A percentile compares a stretch with the other conserved stretches of the same genome.
Conservation (phyloP, 306 rosid species). For the Sophora flavescens region DNA sequence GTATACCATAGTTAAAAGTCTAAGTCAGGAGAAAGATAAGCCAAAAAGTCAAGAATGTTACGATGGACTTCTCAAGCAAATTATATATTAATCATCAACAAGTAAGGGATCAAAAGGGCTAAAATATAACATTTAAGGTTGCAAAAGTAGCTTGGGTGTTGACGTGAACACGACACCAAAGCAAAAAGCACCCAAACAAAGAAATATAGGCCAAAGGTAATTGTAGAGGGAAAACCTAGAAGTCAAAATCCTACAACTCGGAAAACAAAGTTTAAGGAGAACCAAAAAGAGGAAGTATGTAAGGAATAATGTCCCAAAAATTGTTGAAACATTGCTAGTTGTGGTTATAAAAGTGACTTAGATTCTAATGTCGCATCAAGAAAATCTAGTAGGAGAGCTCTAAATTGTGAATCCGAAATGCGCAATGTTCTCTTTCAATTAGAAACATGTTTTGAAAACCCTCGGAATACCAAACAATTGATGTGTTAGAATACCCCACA, state of each 20-base stretch:
- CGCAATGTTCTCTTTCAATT: slow-evolving; percentile 46
- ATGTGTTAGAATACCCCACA: too few relatives aligned
- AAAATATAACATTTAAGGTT: slow-evolving; percentile 50
- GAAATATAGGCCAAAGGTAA: slow-evolving; percentile 96
- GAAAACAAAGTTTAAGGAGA: slow-evolving; percentile 52
- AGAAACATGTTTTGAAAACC: slow-evolving; percentile 44
- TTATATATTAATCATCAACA: slow-evolving; percentile 67
- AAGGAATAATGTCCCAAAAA: slow-evolving; percentile 56
- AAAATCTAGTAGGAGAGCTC: slow-evolving; percentile 69
- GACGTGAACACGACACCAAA: slow-evolving; percentile 80
- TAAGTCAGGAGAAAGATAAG: slow-evolving; percentile 57
- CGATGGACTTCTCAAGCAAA: slow-evolving; percentile 65
- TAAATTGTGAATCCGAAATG: slow-evolving; percentile 65
- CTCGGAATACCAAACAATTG: slow-evolving; percentile 36
- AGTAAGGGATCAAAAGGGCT: slow-evolving; percentile 45
- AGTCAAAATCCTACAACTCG: slow-evolving; percentile 55
- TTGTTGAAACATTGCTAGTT: slow-evolving; percentile 53
- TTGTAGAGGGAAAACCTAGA: slow-evolving; percentile 71
- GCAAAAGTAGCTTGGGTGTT: slow-evolving; percentile 50
- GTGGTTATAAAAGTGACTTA: slow-evolving; percentile 44
- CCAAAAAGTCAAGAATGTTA: slow-evolving; percentile 55
- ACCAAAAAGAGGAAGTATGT: slow-evolving; percentile 57
- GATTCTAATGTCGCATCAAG: slow-evolving; percentile 41
- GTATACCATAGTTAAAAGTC: slow-evolving; percentile 57
- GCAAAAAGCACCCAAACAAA: slow-evolving; percentile 71